Conservation (phyloP, 139 green algal species). For the Micractinium sp. region DNA sequence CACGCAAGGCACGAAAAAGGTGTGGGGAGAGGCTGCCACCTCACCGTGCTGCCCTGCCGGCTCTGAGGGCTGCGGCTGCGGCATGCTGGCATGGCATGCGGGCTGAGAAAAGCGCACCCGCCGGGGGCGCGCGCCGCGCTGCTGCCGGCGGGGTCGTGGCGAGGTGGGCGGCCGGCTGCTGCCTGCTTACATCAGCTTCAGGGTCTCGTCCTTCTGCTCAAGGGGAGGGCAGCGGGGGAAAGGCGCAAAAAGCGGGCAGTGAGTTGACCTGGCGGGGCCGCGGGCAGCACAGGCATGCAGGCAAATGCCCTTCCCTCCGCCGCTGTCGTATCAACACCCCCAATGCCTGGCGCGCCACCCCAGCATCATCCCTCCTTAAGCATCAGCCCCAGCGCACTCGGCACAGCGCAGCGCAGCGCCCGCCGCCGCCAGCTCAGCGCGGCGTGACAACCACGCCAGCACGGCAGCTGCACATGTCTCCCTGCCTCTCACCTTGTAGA, state of each 20-base stretch:
- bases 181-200: slow-evolving; percentile 20
- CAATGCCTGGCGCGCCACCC: too few species aligned
- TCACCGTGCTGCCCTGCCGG: background rate
- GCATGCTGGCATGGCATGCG: background rate
- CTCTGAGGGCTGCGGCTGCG: background rate
- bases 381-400: too few species aligned
- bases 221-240: background rate
- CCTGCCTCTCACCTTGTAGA: slow-evolving; percentile 68
- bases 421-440: too few species aligned
- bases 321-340: too few species aligned
- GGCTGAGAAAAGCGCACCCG: background rate
- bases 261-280: too few species aligned
- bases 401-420: too few species aligned
- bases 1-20: background rate
- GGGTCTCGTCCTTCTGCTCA: slow-evolving; percentile 14
- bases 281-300: background rate
- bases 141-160: background rate
- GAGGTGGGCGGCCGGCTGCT: background rate
- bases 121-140: background rate
- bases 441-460: too few species aligned
- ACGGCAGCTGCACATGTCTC: too few species aligned
- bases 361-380: too few species aligned
- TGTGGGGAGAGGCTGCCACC: background rate
- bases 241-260: background rate
- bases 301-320: background rate